Percentiles rank a stretch among this genome's conserved stretches.
phyloP scores from a whole-genome alignment of 306 rosid species.

The Trichosanthes cucumerina region DNA sequence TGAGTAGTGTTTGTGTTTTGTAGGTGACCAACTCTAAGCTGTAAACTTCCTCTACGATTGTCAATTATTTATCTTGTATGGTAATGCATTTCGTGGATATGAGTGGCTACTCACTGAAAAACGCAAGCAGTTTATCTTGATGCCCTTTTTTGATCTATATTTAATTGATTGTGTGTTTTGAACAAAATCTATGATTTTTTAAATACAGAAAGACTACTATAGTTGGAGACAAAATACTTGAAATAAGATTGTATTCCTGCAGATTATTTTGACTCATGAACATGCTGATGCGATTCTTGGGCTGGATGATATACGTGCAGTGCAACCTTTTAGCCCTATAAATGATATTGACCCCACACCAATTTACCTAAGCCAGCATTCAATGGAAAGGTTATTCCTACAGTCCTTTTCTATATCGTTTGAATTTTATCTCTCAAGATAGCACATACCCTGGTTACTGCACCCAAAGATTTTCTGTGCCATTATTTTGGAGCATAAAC shows the following conservation, averaged over 20 bases:
- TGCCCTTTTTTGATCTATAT: not conserved
- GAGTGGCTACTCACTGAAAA: not conserved
- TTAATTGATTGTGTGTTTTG: not conserved
- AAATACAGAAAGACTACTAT: not conserved
- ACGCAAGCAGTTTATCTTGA: not conserved
- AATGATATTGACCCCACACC: conserved; percentile 87
- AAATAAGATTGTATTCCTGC: conserved; percentile 26
- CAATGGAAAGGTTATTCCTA: conserved; percentile 74
- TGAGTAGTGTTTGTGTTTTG: not conserved
- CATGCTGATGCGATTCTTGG: conserved; percentile 99
- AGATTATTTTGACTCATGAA: conserved; percentile 95
- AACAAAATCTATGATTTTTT: not conserved
- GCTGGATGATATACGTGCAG: conserved; percentile 86
- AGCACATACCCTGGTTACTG: not conserved
- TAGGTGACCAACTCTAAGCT: not conserved
- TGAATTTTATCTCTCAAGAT: not conserved
- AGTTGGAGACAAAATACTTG: not conserved
- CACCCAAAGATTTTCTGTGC: not conserved
- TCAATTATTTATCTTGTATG: not conserved
- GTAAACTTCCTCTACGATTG: not conserved
- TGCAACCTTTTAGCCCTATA: conserved; percentile 72
- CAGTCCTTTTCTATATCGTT: not conserved
- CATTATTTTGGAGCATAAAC: not conserved
- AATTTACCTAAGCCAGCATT: conserved; percentile 59
- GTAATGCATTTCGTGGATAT: not conserved